phyloP scores from a whole-genome alignment of 805 yeast genomes.

The Wickerhamomyces ciferrii region DNA sequence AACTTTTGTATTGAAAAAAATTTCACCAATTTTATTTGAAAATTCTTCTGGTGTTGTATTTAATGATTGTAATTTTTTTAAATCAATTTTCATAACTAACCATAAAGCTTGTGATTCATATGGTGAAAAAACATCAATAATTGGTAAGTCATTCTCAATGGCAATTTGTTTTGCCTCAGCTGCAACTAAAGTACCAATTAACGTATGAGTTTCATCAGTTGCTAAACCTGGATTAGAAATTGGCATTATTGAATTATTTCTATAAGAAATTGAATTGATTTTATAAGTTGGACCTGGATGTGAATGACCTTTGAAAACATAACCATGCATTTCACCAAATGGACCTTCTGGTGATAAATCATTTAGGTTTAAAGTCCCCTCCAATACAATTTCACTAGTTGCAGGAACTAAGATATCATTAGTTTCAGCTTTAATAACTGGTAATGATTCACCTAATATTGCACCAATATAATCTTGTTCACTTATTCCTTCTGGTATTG shows the following conservation, averaged over 20 bases:
- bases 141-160: constrained; percentile 7
- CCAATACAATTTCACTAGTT: constrained; percentile 21
- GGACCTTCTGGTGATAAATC: constrained; percentile 20
- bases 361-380: constrained; percentile 18
- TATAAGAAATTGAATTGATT: constrained; percentile 17
- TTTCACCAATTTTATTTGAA: constrained; percentile 17
- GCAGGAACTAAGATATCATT: constrained; percentile 22
- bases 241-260: constrained; percentile 22
- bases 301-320: constrained; percentile 17
- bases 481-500: constrained; percentile 10
- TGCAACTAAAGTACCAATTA: constrained; percentile 20
- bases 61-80: constrained; percentile 16
- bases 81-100: constrained; percentile 18
- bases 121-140: constrained; percentile 21
- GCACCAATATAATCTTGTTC: constrained; percentile 23
- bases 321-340: constrained; percentile 29
- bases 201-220: constrained; percentile 24
- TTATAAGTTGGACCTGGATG: constrained; percentile 23
- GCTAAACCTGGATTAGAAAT: constrained; percentile 23
- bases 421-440: constrained; percentile 20
- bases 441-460: constrained; percentile 21
- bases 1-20: constrained; percentile 11
- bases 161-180: constrained; percentile 14
- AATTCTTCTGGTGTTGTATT: constrained; percentile 16
- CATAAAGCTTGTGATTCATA: constrained; percentile 22